These are phyloP conservation scores for Euptelea pleiosperma DNA, from an alignment of 164 flowering plant genomes.

Conservation along the genomic window DNA sequence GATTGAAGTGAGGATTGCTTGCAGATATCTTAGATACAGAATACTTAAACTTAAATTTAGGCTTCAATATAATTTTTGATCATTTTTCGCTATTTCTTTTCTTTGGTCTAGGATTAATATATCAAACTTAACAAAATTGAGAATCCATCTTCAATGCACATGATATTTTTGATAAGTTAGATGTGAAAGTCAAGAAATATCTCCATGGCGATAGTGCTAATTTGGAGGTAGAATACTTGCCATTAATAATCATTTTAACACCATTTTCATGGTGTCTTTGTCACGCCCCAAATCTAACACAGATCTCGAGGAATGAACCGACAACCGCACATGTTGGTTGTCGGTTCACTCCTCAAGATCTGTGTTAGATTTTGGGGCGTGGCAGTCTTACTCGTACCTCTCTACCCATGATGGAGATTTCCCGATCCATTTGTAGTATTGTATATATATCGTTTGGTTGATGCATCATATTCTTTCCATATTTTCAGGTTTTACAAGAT, in stretches of 20 bases:
- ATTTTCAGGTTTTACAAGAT: slow-evolving; percentile 60
- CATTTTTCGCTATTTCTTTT: neutral
- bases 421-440: neutral
- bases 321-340: no score
- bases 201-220: slow-evolving; percentile 75
- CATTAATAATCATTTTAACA: no score
- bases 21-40: neutral
- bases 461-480: neutral
- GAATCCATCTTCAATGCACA: slow-evolving; percentile 16
- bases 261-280: no score
- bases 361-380: no score
- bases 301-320: no score
- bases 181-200: slow-evolving; percentile 57
- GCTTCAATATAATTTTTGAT: neutral
- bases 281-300: no score
- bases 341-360: neutral
- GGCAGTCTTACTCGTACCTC: neutral
- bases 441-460: neutral
- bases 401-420: neutral
- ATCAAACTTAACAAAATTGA: neutral
- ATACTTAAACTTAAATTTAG: neutral
- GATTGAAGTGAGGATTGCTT: neutral
- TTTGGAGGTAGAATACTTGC: slow-evolving; percentile 49
- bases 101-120: neutral
- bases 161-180: slow-evolving; percentile 49